These are phyloP conservation scores for Beauveria caledonica DNA, from an alignment of 2,329 filamentous ascomycete genomes.

Conservation along the genomic window DNA sequence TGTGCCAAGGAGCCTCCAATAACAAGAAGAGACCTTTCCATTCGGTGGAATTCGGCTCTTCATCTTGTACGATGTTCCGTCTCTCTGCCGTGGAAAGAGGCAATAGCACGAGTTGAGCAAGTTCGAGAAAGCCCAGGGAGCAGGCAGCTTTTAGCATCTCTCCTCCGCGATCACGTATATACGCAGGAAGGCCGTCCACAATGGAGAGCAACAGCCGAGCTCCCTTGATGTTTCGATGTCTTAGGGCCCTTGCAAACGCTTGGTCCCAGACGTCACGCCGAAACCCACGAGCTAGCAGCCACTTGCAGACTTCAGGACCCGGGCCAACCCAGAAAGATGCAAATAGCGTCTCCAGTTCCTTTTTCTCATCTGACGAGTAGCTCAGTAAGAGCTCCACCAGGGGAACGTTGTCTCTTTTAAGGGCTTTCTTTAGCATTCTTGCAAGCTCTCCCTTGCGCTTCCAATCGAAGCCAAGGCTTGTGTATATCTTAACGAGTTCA, in stretches of 20 bases:
- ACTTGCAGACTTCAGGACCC: neutral
- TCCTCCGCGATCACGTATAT: no score
- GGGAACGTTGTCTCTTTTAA: neutral
- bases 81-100: neutral
- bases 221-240: no score
- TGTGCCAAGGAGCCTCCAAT: neutral
- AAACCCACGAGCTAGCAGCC: neutral
- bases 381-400: neutral
- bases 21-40: neutral
- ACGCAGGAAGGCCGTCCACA: neutral
- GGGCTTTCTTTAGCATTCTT: neutral
- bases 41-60: neutral
- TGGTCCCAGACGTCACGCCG: neutral
- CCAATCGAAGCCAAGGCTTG: neutral
- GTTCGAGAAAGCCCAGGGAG: neutral
- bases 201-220: neutral
- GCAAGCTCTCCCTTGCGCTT: neutral
- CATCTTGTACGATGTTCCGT: neutral
- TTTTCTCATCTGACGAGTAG: neutral
- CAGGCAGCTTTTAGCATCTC: neutral
- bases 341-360: neutral
- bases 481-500: neutral
- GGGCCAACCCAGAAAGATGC: rapidly evolving
- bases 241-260: neutral
- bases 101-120: neutral